Percentiles rank a stretch among this genome's conserved stretches.
These are phyloP conservation scores for Aspergillus fructus DNA, from an alignment of 2,329 filamentous ascomycete species.

Conservation along the genomic window DNA sequence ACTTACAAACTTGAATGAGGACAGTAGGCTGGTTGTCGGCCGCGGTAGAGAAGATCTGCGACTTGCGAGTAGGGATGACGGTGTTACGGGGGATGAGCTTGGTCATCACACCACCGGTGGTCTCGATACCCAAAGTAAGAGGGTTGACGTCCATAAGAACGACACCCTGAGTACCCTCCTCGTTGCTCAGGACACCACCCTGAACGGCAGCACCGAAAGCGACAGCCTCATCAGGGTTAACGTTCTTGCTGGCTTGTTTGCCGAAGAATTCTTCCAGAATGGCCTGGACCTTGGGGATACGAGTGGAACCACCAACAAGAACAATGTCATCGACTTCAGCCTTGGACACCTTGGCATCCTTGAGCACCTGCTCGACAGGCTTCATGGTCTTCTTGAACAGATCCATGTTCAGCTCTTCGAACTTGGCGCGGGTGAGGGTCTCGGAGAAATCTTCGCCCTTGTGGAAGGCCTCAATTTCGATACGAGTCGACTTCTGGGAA, in stretches of 20 bases:
- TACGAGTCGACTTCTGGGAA: conserved; percentile 87
- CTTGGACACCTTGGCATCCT: conserved; percentile 98
- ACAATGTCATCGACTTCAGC: conserved; percentile 93
- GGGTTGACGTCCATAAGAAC: conserved; percentile 98
- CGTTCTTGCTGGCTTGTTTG: conserved; percentile 98
- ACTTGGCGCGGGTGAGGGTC: conserved; percentile 97
- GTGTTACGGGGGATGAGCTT: conserved; percentile 95
- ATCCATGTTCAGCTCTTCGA: conserved; percentile 98
- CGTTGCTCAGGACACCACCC: conserved; percentile 89
- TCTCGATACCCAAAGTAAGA: conserved; percentile 94
- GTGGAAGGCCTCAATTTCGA: conserved; percentile 97
- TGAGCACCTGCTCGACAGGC: conserved; percentile 97
- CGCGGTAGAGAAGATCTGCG: conserved; percentile 95
- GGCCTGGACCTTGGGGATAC: conserved; percentile 95
- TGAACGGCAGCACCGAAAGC: conserved; percentile 97
- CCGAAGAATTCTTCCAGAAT: conserved; percentile 97
- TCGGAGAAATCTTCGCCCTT: conserved; percentile 97
- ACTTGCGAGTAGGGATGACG: conserved; percentile 92
- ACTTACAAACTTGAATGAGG: conserved; percentile 80
- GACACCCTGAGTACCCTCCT: conserved; percentile 74
- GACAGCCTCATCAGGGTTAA: conserved; percentile 98
- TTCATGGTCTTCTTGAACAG: conserved; percentile 99
- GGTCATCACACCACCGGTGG: conserved; percentile 96
- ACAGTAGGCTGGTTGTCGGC: conserved; percentile 96
- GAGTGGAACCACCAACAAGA: conserved; percentile 95